phyloP scores from a whole-genome alignment of 768 basidiomycete species.

The Collybiopsis confluens region DNA sequence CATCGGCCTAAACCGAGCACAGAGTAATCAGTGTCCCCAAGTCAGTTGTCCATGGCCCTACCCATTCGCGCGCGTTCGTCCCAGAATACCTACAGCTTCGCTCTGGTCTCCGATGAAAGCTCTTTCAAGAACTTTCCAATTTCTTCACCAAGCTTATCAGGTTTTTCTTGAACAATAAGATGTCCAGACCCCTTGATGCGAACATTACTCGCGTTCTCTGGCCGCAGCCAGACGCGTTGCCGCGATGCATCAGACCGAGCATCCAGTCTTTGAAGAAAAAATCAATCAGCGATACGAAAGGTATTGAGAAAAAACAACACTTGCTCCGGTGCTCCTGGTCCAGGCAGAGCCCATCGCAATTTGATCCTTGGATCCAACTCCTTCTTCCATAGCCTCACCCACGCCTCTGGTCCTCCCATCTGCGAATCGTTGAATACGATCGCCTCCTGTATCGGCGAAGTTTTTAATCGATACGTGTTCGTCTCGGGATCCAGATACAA shows the following conservation, averaged over 20 bases:
- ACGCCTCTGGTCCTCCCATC: constrained; percentile 35
- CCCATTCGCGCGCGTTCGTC: too few relatives aligned
- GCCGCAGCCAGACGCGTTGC: constrained; percentile 40
- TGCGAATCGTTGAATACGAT: constrained; percentile 49
- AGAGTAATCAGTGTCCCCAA: too few relatives aligned
- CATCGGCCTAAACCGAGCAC: too few relatives aligned
- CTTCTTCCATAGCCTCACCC: constrained; percentile 26
- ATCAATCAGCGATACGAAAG: not conserved
- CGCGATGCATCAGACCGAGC: constrained; percentile 23
- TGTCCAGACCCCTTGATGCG: constrained; percentile 37
- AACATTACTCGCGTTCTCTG: constrained; percentile 36
- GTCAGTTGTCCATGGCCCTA: too few relatives aligned
- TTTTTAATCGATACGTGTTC: constrained; percentile 54
- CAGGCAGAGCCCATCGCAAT: constrained; percentile 55
- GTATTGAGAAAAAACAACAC: constrained; percentile 14
- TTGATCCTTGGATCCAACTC: constrained; percentile 47
- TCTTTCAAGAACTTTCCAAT: not conserved
- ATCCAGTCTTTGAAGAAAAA: constrained; percentile 23
- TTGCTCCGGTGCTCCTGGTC: constrained; percentile 31
- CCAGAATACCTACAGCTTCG: not conserved
- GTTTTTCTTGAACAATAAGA: constrained; percentile 43
- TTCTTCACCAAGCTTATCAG: constrained; percentile 24
- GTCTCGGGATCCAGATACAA: constrained; percentile 32
- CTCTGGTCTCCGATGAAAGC: not conserved
- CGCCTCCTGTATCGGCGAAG: constrained; percentile 61